These are phyloP conservation scores for Thelonectria rubi DNA, from an alignment of 2,329 filamentous ascomycete species.

Conservation along the genomic window DNA sequence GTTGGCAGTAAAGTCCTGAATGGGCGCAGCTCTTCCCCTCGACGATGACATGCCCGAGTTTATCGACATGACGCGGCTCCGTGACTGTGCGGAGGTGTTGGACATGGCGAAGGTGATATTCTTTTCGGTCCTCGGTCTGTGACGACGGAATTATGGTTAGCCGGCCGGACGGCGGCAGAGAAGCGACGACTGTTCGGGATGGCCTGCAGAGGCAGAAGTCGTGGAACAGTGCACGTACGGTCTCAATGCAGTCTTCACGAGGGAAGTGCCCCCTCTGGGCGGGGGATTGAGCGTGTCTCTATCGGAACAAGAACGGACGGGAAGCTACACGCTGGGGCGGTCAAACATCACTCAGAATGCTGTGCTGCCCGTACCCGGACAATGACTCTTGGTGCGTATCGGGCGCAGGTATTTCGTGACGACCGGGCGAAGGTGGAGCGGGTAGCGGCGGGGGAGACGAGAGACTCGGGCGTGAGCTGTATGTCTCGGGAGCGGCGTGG, in stretches of 20 bases:
- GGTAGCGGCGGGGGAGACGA: conserved; percentile 35
- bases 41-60: conserved; percentile 63
- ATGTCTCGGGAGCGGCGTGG: conserved; percentile 44
- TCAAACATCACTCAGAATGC: conserved; percentile 51
- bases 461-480: conserved; percentile 36
- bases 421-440: conserved; percentile 30
- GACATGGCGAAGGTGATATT: conserved; percentile 64
- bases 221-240: conserved; percentile 54
- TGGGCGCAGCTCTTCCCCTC: conserved; percentile 52
- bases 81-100: conserved; percentile 59
- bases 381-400: conserved; percentile 32
- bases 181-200: conserved; percentile 29
- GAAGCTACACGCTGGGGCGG: conserved; percentile 48
- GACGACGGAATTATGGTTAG: conserved; percentile 32
- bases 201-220: conserved; percentile 39
- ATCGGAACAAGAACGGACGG: conserved; percentile 41
- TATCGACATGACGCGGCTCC: conserved; percentile 67
- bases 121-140: conserved; percentile 39
- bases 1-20: conserved; percentile 56
- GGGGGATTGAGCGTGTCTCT: conserved; percentile 36
- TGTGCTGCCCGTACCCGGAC: conserved; percentile 47
- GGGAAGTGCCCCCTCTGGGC: conserved; percentile 42
- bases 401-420: conserved; percentile 34
- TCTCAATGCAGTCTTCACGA: conserved; percentile 47
- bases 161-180: conserved; percentile 37